These are phyloP conservation scores for Stylosanthes scabra DNA, from an alignment of 331 rosid species.

Conservation along the genomic window DNA sequence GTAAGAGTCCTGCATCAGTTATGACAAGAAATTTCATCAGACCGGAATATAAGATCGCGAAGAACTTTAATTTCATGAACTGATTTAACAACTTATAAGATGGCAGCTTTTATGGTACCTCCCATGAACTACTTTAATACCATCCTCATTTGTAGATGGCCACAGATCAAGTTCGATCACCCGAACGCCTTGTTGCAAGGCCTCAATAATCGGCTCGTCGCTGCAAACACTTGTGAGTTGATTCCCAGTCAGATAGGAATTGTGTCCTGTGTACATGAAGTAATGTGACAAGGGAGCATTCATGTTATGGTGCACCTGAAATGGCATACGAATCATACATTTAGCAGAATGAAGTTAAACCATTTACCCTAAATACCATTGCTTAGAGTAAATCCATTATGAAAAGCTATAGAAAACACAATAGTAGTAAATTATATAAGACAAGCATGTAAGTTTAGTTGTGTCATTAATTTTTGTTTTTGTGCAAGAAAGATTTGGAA, in stretches of 20 bases:
- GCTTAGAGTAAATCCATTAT: background rate
- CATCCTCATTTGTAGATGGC: conserved; percentile 74
- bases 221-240: conserved; percentile 85
- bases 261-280: conserved; percentile 90
- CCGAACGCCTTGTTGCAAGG: conserved; percentile 68
- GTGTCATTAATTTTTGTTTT: background rate
- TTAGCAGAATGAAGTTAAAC: background rate
- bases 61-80: conserved; percentile 11
- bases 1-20: conserved; percentile 77
- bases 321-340: background rate
- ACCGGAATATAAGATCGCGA: background rate
- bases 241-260: conserved; percentile 89
- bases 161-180: conserved; percentile 89
- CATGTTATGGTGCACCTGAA: conserved; percentile 92
- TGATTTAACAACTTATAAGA: conserved; percentile 2
- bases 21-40: background rate
- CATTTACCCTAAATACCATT: background rate
- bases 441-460: background rate
- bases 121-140: conserved; percentile 80
- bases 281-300: conserved; percentile 82
- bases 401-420: background rate
- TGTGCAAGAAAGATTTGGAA: background rate
- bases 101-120: conserved; percentile 50
- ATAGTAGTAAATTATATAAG: background rate
- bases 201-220: conserved; percentile 75